Base-by-base conservation (phyloP, 2,329 filamentous ascomycete genomes). In the Cladophialophora yegresii region DNA sequence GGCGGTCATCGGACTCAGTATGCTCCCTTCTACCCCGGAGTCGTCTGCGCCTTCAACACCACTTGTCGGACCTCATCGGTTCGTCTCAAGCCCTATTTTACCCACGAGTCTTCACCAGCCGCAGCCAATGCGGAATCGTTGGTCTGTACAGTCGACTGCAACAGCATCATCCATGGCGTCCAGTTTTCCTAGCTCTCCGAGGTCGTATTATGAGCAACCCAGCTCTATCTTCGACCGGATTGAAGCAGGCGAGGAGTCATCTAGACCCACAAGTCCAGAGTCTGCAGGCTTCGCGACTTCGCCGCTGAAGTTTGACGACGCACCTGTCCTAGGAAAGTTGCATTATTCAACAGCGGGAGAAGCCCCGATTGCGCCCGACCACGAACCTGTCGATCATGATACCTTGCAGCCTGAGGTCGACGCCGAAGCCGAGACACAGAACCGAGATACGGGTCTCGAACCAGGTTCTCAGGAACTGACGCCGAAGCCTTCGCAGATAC, bases 141-240 rank as follows among this genome's bases (percentile, higher is more conserved):
- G 89, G 85, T 88, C 89, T 26, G 73, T 84, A 60, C 82, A 89
- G 71, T 85, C 87, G 0, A 82, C 83, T 53, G 79, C 82, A 54
- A 84, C 85, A 30, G 86, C 90, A 9, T 86, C 80, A 6, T 76
- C 89, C 63, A 83, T 85, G 1, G 77, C 85, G 0, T 91, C 89
- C 1, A 96, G 93, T 0, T 83, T 89, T 1, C 89, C 92, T 1
- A 92, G 88, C 71, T 97, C 93, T 3, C 93, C 95, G 0, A 84
- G 83, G 51, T 95, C 92, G 1, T 87, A 69, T 51, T 70, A 86
- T 32, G 87, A 87, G 67, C 86, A 89, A 20, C 85, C 85, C 57
- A 91, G 85, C 12, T 87, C 90, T 0, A 81, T 96, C 54, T 97
- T 96, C 72, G 93, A 97, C 74, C 84, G 86, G 33, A 79, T 84